These are phyloP conservation scores for Cucurbitaria berberidis DNA, from an alignment of 2,329 filamentous ascomycete species.

Conservation along the genomic window DNA sequence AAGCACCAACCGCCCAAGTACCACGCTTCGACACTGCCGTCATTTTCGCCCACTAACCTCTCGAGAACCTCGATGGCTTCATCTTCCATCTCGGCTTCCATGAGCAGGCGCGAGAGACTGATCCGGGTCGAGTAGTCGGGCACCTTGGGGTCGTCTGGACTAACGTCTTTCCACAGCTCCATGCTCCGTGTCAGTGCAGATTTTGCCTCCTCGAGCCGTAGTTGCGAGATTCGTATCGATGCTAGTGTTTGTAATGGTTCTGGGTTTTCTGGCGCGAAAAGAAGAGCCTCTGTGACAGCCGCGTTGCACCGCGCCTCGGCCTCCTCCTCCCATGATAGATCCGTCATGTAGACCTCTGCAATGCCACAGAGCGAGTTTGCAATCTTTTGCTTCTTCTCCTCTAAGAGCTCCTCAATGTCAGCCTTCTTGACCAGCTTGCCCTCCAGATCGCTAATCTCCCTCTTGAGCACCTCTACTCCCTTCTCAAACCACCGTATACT, in stretches of 20 bases:
- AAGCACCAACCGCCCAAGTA: constrained; percentile 96
- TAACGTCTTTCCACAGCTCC: constrained; percentile 80
- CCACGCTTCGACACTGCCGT: constrained; percentile 94
- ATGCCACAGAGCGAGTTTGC: constrained; percentile 93
- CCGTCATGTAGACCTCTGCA: constrained; percentile 98
- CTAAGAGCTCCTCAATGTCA: constrained; percentile 48
- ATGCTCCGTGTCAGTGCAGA: constrained; percentile 80
- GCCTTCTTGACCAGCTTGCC: constrained; percentile 45
- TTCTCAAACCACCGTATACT: constrained; percentile 68
- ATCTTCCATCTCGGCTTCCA: constrained; percentile 87
- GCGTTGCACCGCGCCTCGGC: constrained; percentile 87
- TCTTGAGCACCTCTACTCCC: constrained; percentile 74
- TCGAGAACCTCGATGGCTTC: constrained; percentile 87
- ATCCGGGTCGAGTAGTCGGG: constrained; percentile 89
- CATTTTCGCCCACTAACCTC: constrained; percentile 83
- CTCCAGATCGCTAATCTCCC: constrained; percentile 70
- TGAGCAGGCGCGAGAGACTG: constrained; percentile 80
- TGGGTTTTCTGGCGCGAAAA: constrained; percentile 79
- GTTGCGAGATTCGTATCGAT: constrained; percentile 90
- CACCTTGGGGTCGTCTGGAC: constrained; percentile 72
- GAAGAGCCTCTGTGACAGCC: constrained; percentile 86
- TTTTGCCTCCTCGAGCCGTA: constrained; percentile 77
- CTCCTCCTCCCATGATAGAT: constrained; percentile 88
- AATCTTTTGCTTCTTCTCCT: constrained; percentile 80
- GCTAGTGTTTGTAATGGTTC: constrained; percentile 97